Evolutionary conservation across 352 stramenopile genomes (phyloP).

Genomic region (Globisporangium abappressorium): DNA sequence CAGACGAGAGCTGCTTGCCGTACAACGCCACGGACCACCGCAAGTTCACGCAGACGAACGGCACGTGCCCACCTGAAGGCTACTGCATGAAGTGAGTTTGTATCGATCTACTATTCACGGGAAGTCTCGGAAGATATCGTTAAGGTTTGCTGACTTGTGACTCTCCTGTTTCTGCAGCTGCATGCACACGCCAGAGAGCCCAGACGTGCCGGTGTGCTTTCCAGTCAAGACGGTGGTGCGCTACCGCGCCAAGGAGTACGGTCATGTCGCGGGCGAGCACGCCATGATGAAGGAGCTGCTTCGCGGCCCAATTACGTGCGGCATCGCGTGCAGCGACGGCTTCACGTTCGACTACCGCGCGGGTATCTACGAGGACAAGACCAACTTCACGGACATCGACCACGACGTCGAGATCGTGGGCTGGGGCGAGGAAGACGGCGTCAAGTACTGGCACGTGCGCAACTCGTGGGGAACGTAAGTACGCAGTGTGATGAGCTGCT

Average conservation of each 20-base stretch:
- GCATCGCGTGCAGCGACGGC: slow-evolving; percentile 77
- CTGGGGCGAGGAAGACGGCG: slow-evolving; percentile 81
- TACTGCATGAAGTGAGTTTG: slow-evolving; percentile 61
- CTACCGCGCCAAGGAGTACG: slow-evolving; percentile 53
- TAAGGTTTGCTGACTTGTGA: not conserved
- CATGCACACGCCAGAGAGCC: slow-evolving; percentile 31
- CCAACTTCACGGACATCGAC: slow-evolving; percentile 46
- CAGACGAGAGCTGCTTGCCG: slow-evolving; percentile 52
- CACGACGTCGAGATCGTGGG: slow-evolving; percentile 92
- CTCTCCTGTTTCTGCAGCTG: slow-evolving; percentile 24
- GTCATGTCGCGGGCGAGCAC: slow-evolving; percentile 42
- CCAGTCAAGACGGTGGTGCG: slow-evolving; percentile 49
- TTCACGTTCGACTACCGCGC: slow-evolving; percentile 86
- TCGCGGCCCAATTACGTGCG: slow-evolving; percentile 87
- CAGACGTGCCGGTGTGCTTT: slow-evolving; percentile 30
- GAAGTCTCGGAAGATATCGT: too few relatives aligned
- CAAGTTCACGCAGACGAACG: slow-evolving; percentile 49
- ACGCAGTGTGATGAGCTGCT: too few relatives aligned
- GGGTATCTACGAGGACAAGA: slow-evolving; percentile 85
- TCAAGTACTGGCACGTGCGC: slow-evolving; percentile 93
- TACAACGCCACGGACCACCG: slow-evolving; percentile 61
- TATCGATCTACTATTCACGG: not conserved
- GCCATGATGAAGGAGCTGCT: slow-evolving; percentile 65
- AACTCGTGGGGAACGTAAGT: slow-evolving; percentile 87
- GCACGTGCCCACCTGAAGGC: slow-evolving; percentile 52